These are phyloP conservation scores for Backusella tuberculispora DNA, from an alignment of 192 early-diverging fungal species.

Conservation along the genomic window DNA sequence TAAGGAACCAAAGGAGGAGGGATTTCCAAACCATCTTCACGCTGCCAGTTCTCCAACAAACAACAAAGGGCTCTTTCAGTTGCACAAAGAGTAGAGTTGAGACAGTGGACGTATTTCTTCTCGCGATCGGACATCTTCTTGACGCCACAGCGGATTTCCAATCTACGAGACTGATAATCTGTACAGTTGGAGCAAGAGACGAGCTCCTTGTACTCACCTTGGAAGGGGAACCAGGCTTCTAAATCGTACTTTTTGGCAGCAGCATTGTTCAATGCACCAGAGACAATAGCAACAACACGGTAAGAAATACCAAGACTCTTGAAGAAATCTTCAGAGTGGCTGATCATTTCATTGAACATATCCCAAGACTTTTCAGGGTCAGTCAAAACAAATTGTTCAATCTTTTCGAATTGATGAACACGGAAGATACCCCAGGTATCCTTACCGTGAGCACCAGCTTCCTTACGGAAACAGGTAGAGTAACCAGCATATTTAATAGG, in stretches of 20 bases:
- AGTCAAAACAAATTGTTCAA: slow-evolving; percentile 97
- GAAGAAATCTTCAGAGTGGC: slow-evolving; percentile 92
- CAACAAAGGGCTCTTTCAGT: slow-evolving; percentile 95
- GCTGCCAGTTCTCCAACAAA: slow-evolving; percentile 96
- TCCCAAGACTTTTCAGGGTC: slow-evolving; percentile 99
- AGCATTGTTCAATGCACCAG: slow-evolving; percentile 97
- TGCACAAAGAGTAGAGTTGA: slow-evolving; percentile 97
- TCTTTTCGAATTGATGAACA: slow-evolving; percentile 99
- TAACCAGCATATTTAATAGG: slow-evolving; percentile 94
- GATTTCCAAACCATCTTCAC: slow-evolving; percentile 85
- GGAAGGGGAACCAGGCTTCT: slow-evolving; percentile 99
- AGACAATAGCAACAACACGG: slow-evolving; percentile 94
- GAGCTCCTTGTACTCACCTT: slow-evolving; percentile 97
- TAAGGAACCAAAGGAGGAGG: slow-evolving; percentile 86
- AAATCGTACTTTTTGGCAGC: slow-evolving; percentile 99
- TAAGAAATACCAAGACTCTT: slow-evolving; percentile 92
- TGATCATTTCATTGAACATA: slow-evolving; percentile 97
- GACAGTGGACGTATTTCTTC: slow-evolving; percentile 96
- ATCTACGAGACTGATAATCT: slow-evolving; percentile 93
- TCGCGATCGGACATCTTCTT: slow-evolving; percentile 96
- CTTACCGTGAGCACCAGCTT: slow-evolving; percentile 96
- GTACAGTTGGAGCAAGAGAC: slow-evolving; percentile 99
- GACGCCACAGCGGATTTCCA: slow-evolving; percentile 95
- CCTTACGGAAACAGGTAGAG: slow-evolving; percentile 99
- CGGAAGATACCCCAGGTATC: slow-evolving; percentile 99